Conservation (phyloP, 2,329 filamentous ascomycete genomes). For the Cladosporium sp. region DNA sequence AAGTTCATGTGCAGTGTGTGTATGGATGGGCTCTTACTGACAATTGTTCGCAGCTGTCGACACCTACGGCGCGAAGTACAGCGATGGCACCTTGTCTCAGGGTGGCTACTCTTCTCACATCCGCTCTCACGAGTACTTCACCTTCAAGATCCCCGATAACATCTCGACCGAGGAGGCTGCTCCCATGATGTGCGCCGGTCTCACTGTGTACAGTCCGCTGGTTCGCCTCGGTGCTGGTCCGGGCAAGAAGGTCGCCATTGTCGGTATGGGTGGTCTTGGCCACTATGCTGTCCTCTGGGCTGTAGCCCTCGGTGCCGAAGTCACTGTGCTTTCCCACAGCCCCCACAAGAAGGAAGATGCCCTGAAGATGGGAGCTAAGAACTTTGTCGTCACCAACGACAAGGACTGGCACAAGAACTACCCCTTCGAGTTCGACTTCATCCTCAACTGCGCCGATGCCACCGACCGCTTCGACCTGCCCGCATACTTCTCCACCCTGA, state of each 20-base stretch:
- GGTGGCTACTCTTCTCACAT: constrained; percentile 66
- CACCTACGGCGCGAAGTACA: constrained; percentile 47
- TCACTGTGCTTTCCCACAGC: constrained; percentile 57
- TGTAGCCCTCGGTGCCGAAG: constrained; percentile 54
- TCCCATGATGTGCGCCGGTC: constrained; percentile 78
- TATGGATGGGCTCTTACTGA: background rate
- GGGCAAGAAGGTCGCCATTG: constrained; percentile 72
- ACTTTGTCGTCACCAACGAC: constrained; percentile 55
- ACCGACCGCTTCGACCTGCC: constrained; percentile 63
- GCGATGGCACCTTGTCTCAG: constrained; percentile 58
- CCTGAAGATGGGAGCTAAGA: constrained; percentile 54
- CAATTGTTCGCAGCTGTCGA: constrained; percentile 37
- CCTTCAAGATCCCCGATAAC: constrained; percentile 70
- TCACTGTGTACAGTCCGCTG: constrained; percentile 75
- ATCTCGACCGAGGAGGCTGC: constrained; percentile 59
- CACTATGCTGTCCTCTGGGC: constrained; percentile 48
- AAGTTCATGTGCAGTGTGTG: background rate
- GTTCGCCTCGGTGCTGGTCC: constrained; percentile 70
- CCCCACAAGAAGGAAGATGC: constrained; percentile 57
- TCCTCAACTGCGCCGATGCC: constrained; percentile 68
- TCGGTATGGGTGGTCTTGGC: constrained; percentile 57
- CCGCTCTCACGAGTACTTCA: constrained; percentile 71
- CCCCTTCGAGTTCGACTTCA: constrained; percentile 64
- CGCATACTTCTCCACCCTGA: constrained; percentile 72
- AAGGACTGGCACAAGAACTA: constrained; percentile 55